Conservation (phyloP, 2,329 filamentous ascomycete genomes). For the Penicillium sp. region DNA sequence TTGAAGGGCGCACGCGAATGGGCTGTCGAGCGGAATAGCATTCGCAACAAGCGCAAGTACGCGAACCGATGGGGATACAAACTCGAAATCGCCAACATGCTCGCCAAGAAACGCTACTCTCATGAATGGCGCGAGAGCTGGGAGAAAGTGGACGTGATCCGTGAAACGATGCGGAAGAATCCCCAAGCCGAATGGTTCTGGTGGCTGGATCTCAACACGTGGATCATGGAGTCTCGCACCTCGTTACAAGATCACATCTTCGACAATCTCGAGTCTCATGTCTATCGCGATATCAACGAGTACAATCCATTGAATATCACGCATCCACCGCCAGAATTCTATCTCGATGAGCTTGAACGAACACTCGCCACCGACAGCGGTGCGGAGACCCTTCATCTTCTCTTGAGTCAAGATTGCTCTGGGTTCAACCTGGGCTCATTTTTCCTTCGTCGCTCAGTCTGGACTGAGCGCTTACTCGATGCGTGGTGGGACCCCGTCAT, state of each 20-base stretch:
- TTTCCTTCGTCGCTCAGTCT: conserved; percentile 76
- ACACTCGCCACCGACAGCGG: conserved; percentile 73
- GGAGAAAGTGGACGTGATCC: conserved; percentile 96
- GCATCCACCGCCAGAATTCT: conserved; percentile 68
- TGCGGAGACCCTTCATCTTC: conserved; percentile 71
- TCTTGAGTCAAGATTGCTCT: conserved; percentile 87
- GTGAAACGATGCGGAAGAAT: conserved; percentile 84
- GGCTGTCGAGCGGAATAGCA: conserved; percentile 94
- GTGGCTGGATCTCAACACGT: conserved; percentile 98
- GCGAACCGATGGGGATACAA: conserved; percentile 86
- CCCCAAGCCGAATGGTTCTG: conserved; percentile 98
- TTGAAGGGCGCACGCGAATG: conserved; percentile 97
- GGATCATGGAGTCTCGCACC: conserved; percentile 91
- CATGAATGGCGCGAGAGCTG: conserved; percentile 99
- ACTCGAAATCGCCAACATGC: conserved; percentile 95
- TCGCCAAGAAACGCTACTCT: conserved; percentile 95
- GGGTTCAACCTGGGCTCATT: conserved; percentile 97
- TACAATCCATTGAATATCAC: conserved; percentile 94
- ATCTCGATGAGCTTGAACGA: conserved; percentile 68
- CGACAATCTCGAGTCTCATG: conserved; percentile 64
- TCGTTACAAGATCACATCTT: conserved; percentile 90
- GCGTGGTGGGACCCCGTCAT: conserved; percentile 98
- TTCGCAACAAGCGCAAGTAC: conserved; percentile 91
- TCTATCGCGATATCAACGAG: conserved; percentile 91
- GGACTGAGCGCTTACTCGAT: conserved; percentile 87